These are phyloP conservation scores for Fomitopsis pulvina DNA, from an alignment of 768 basidiomycete genomes.

Conservation along the genomic window DNA sequence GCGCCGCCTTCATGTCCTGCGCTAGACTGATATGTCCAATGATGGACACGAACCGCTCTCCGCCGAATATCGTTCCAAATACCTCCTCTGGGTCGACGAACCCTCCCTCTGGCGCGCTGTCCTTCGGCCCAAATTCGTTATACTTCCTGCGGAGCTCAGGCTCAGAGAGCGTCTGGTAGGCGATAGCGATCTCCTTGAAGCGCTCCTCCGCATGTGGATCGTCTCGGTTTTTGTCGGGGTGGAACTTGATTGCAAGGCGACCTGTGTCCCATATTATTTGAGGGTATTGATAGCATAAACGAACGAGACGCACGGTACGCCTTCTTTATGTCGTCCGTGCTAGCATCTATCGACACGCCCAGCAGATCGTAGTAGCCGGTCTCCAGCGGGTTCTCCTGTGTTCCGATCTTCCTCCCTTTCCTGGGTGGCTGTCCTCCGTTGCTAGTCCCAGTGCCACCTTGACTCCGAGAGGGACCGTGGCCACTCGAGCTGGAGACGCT, in stretches of 20 bases:
- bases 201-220: constrained; percentile 80
- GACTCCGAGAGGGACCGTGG: constrained; percentile 9
- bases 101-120: constrained; percentile 76
- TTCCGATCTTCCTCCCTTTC: constrained; percentile 76
- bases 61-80: constrained; percentile 80
- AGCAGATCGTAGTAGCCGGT: constrained; percentile 89
- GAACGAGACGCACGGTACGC: constrained; percentile 61
- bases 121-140: constrained; percentile 86
- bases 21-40: constrained; percentile 87
- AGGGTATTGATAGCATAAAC: background rate
- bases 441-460: constrained; percentile 1
- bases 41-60: constrained; percentile 78
- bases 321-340: constrained; percentile 83
- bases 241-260: constrained; percentile 82
- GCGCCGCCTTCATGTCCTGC: constrained; percentile 85
- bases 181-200: constrained; percentile 90
- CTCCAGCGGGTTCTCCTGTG: constrained; percentile 82
- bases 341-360: constrained; percentile 67
- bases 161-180: constrained; percentile 83
- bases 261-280: constrained; percentile 31
- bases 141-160: constrained; percentile 72
- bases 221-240: constrained; percentile 89
- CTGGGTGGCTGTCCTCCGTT: constrained; percentile 23
- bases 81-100: constrained; percentile 77
- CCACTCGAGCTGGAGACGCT: constrained; percentile 4